Evolutionary conservation across 164 flowering plant genomes (phyloP), one percentile per base, ranked within the genome.

Genomic region (Magnolia kwangsiensis): DNA sequence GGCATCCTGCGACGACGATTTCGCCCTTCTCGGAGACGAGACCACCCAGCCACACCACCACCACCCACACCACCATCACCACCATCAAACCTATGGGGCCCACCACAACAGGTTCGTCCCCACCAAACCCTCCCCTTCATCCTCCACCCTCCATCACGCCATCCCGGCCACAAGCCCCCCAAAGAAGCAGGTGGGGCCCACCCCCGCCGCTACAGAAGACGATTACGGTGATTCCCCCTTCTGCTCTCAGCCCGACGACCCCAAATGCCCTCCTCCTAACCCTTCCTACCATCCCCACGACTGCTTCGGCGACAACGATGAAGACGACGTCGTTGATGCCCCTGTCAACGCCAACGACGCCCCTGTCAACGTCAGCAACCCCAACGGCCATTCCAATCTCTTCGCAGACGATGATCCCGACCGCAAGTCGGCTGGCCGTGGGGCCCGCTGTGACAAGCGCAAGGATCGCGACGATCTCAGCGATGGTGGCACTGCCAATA

Each of bases 401-500:
- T 90, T 81, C 71, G 72, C 27, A 0, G 79, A 75, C 51, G 90
- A 79, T 18, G 89, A 85, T 70, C 85, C 79, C 71, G 80, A 71
- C 63, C 75, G 67, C 59, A 18, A 84, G 78, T 61, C 76, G 61
- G 24, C 79, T 77, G 67, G 27, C 51, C 23, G 88, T 82, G 49
- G 27, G 20, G 67, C 11, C 20, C 23, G 67, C 29, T 37, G 6
- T 37, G 69, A 51, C 45, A 88, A 89, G 80, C 83, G 92, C 59
- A 86, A 82, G 77, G 89, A 85, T 29, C 82, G 58, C 27, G 93
- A 90, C 4, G 97, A 89, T 73, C 82, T 83, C 59, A 87, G 84
- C 78, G 90, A 89, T 50, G 88, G 24, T 7, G 71, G 77, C 50
- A 19, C 16, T n/a, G 86, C 85, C 77, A 89, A 89, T 37, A 87